Conservation (phyloP, 2,329 filamentous ascomycete genomes). For the Bretziella fagacearum region DNA sequence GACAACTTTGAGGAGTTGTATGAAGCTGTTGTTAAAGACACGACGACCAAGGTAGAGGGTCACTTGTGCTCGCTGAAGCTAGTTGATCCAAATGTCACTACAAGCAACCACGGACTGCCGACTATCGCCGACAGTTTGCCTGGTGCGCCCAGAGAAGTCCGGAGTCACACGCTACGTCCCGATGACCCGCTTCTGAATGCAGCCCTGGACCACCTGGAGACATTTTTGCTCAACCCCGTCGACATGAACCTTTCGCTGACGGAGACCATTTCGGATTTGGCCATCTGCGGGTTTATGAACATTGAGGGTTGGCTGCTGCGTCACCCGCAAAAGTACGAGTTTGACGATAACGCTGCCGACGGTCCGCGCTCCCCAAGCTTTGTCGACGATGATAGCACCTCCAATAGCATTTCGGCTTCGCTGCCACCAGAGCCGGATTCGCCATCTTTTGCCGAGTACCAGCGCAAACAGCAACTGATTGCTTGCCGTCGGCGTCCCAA, state of each 20-base stretch:
- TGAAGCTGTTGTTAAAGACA: conserved; percentile 54
- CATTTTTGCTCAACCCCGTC: conserved; percentile 78
- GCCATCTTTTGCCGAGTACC: conserved; percentile 25
- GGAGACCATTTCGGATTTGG: conserved; percentile 64
- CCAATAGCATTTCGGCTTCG: conserved; percentile 17
- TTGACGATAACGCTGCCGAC: conserved; percentile 29
- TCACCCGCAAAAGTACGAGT: conserved; percentile 47
- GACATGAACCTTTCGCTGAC: conserved; percentile 83
- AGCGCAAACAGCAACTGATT: conserved; percentile 16
- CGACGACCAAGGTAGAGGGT: conserved; percentile 48
- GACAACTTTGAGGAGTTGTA: conserved; percentile 59
- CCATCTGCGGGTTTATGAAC: conserved; percentile 67
- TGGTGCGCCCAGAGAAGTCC: conserved; percentile 43
- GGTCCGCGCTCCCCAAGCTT: conserved; percentile 17
- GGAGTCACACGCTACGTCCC: conserved; percentile 42
- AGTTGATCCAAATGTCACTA: conserved; percentile 43
- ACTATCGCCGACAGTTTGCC: conserved; percentile 38
- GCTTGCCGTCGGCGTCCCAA: conserved; percentile 34
- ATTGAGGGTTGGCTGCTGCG: conserved; percentile 84
- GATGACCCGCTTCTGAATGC: conserved; percentile 49
- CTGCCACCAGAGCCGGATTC: conserved; percentile 26
- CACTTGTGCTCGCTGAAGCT: conserved; percentile 56
- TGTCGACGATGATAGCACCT: conserved; percentile 23
- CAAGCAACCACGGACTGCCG: conserved; percentile 39
- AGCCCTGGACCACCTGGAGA: conserved; percentile 52